Evolutionary conservation across 2,329 filamentous ascomycete genomes (phyloP), one percentile per base, ranked within the genome.

Genomic region (Calonectria ilicicola): DNA sequence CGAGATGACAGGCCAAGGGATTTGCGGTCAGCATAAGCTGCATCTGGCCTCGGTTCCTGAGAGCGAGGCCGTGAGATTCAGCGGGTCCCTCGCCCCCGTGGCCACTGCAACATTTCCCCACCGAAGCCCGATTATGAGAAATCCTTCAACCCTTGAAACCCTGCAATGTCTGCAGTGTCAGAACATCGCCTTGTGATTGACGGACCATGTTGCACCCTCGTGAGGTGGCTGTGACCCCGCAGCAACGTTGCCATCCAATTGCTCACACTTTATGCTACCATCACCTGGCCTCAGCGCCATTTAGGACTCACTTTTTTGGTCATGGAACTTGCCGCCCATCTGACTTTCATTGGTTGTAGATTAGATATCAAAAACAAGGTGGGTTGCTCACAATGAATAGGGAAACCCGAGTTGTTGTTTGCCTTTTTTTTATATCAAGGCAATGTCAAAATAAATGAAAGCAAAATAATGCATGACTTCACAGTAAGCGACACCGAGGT

Each of bases 201-300:
- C 5, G 6, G 26, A 15, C 26, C 17, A 21, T 21, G 29, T 40
- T 53, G 27, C 66, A 51, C 53, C 27, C 27, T 19, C 27, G n/a
- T 35, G 49, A 32, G 40, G 49, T 58, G 65, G 49, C 38, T 67
- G 51, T n/a, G 51, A 49, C 51, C 51, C 53, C 29, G 26, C 53
- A 47, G 47, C 42, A 49, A 44, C 53, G 62, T 51, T 40, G 40
- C 42, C 5, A 21, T 6, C 40, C n/a, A 21, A 47, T 51, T 38
- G 9, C 32, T 47, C 40, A 60, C 49, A 7, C 17, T 62, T 42
- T 15, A 44, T 58, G 51, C 40, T 42, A 23, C 27, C 32, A 38
- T 62, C 42, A 49, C 27, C n/a, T 60, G 40, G 23, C n/a, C 32
- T 19, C 29, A 26, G 19, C 32, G 32, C 51, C 42, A 49, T 65